Conservation (phyloP, 148 eudicot genomes). For the Bassia scoparia region DNA sequence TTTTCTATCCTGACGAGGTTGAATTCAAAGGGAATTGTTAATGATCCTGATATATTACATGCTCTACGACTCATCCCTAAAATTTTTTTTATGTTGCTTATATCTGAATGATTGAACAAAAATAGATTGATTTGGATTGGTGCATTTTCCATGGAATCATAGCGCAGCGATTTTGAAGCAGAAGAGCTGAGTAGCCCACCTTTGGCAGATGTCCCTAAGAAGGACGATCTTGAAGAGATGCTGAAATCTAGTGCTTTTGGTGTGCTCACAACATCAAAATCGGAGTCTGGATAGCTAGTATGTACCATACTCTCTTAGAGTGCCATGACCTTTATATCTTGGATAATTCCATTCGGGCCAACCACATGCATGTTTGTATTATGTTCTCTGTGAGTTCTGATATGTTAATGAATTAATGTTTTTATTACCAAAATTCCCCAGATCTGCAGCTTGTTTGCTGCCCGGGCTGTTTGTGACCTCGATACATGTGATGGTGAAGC, state of each 20-base stretch:
- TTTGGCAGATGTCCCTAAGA: constrained; percentile 29
- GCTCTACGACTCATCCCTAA: neutral
- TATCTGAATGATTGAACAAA: constrained; percentile 4
- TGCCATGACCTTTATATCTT: neutral
- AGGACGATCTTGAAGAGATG: constrained; percentile 39
- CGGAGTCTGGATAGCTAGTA: constrained; percentile 98
- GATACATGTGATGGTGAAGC: constrained; percentile 88
- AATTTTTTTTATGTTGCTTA: neutral
- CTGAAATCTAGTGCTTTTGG: constrained; percentile 51
- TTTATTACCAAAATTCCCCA: constrained; percentile 34
- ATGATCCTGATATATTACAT: neutral
- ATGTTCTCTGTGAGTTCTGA: neutral
- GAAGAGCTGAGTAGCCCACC: constrained; percentile 50
- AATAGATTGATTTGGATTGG: constrained; percentile 92
- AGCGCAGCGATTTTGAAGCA: constrained; percentile 66
- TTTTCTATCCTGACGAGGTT: neutral
- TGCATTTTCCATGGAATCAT: constrained; percentile 63
- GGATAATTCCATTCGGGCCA: neutral
- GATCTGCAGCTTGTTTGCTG: constrained; percentile 98
- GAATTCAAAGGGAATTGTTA: neutral
- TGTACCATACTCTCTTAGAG: neutral
- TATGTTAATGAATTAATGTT: neutral
- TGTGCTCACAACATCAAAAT: constrained; percentile 62
- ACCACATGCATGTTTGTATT: too few species aligned
- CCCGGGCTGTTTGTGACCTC: constrained; percentile 95